Evolutionary conservation across 768 basidiomycete genomes (phyloP).

Genomic region (Heimioporus sp.): DNA sequence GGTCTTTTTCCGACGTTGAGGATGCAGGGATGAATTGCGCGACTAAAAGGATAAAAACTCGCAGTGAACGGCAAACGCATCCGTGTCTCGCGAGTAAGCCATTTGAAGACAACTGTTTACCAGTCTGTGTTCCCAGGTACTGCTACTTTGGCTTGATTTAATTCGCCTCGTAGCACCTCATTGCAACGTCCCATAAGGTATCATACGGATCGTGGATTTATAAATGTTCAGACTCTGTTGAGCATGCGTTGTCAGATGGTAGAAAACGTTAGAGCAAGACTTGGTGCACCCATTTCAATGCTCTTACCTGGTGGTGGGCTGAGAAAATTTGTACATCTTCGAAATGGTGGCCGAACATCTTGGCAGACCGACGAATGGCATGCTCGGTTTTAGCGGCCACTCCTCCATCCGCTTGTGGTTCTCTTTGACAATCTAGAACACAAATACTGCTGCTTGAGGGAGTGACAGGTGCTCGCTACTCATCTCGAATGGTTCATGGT

Average conservation of each 20-base stretch:
- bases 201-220: slow-evolving; percentile 12
- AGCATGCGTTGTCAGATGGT: not conserved
- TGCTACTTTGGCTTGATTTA: too few relatives aligned
- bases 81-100: too few relatives aligned
- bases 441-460: not conserved
- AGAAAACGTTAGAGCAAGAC: not conserved
- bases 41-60: too few relatives aligned
- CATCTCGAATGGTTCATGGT: slow-evolving; percentile 87
- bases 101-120: too few relatives aligned
- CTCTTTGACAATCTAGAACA: slow-evolving; percentile 78
- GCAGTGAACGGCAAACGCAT: too few relatives aligned
- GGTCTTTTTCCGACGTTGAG: too few relatives aligned
- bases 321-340: slow-evolving; percentile 74
- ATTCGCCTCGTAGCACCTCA: too few relatives aligned
- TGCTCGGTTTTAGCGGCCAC: slow-evolving; percentile 99
- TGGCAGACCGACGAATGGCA: slow-evolving; percentile 91
- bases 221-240: slow-evolving; percentile 38
- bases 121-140: too few relatives aligned
- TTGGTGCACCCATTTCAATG: slow-evolving; percentile 64
- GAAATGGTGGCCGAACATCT: slow-evolving; percentile 95
- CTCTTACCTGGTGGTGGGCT: too few relatives aligned
- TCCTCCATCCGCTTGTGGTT: slow-evolving; percentile 90
- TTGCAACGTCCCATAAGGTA: not conserved
- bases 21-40: too few relatives aligned
- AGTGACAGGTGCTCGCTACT: slow-evolving; percentile 18